Percentiles rank a stretch among this genome's conserved stretches.
phyloP scores from a whole-genome alignment of 768 basidiomycete genomes.

The Mycena floridula region DNA sequence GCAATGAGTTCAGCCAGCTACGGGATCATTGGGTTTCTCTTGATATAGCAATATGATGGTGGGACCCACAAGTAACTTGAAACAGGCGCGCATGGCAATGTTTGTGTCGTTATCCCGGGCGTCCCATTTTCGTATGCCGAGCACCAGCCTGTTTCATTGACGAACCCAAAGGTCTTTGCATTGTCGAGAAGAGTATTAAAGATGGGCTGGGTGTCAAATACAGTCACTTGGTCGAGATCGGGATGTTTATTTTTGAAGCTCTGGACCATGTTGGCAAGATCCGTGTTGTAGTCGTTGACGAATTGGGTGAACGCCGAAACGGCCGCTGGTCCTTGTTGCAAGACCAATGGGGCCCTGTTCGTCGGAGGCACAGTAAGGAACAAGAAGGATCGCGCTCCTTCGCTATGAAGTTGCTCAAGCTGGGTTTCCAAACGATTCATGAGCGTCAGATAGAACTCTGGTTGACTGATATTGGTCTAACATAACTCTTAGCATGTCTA shows the following conservation, averaged over 20 bases:
- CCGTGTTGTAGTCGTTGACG: slow-evolving; percentile 45
- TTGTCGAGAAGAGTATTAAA: slow-evolving; percentile 55
- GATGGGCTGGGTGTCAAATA: slow-evolving; percentile 52
- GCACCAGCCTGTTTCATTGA: slow-evolving; percentile 54
- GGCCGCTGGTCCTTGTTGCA: slow-evolving; percentile 30
- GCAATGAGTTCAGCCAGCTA: slow-evolving; percentile 58
- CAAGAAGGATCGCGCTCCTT: slow-evolving; percentile 54
- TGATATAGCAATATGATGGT: not conserved
- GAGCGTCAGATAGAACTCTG: slow-evolving; percentile 27
- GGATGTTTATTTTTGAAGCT: slow-evolving; percentile 34
- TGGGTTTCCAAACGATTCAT: slow-evolving; percentile 29
- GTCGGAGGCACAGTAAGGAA: slow-evolving; percentile 58
- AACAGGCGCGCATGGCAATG: slow-evolving; percentile 52
- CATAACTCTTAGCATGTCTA: too few relatives aligned
- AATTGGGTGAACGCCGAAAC: slow-evolving; percentile 28
- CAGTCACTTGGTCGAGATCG: slow-evolving; percentile 36
- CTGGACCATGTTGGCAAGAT: slow-evolving; percentile 30
- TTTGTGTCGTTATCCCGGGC: slow-evolving; percentile 44
- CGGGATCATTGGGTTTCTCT: not conserved
- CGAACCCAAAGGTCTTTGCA: slow-evolving; percentile 46
- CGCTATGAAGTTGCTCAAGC: slow-evolving; percentile 40
- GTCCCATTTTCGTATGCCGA: slow-evolving; percentile 56
- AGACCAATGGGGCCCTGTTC: slow-evolving; percentile 45
- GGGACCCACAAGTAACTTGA: slow-evolving; percentile 56
- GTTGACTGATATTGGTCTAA: slow-evolving; percentile 34